A percentile compares a stretch with the other conserved stretches of the same genome.
These are phyloP conservation scores for Eucalyptus sp. DNA, from an alignment of 345 rosid genomes.

Conservation along the genomic window DNA sequence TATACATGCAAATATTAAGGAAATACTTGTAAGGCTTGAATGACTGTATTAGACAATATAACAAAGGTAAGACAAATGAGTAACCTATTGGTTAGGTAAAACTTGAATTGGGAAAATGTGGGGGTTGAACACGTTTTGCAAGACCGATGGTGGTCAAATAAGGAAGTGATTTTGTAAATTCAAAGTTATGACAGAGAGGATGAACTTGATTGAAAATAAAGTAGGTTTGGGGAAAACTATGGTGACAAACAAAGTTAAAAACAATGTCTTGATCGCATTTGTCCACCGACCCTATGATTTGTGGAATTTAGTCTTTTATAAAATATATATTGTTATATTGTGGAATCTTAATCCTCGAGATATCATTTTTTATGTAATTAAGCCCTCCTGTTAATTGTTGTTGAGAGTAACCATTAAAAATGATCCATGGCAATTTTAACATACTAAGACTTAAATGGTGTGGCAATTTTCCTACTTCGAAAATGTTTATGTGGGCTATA, in stretches of 20 bases:
- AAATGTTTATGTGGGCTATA: too few species aligned
- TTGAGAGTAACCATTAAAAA: too few species aligned
- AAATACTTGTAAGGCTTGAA: background rate
- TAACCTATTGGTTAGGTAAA: background rate
- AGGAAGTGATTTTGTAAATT: background rate
- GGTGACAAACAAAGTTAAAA: background rate
- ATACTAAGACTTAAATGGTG: too few species aligned
- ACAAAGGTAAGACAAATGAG: background rate
- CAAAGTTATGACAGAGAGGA: background rate
- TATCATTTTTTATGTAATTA: too few species aligned
- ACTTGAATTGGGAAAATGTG: background rate
- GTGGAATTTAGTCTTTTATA: too few species aligned
- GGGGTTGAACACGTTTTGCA: background rate
- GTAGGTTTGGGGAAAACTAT: background rate
- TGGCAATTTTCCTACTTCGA: too few species aligned
- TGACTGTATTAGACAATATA: background rate
- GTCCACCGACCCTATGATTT: background rate
- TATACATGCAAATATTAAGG: background rate
- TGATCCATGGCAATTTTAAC: too few species aligned
- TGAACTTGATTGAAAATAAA: background rate
- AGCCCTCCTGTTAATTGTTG: too few species aligned
- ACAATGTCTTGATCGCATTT: background rate
- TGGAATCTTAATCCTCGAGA: too few species aligned
- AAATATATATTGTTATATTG: too few species aligned
- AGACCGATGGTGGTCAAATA: background rate